Evolutionary conservation across 2,329 filamentous ascomycete genomes (phyloP).

Genomic region (Mycosphaerella arachidis): DNA sequence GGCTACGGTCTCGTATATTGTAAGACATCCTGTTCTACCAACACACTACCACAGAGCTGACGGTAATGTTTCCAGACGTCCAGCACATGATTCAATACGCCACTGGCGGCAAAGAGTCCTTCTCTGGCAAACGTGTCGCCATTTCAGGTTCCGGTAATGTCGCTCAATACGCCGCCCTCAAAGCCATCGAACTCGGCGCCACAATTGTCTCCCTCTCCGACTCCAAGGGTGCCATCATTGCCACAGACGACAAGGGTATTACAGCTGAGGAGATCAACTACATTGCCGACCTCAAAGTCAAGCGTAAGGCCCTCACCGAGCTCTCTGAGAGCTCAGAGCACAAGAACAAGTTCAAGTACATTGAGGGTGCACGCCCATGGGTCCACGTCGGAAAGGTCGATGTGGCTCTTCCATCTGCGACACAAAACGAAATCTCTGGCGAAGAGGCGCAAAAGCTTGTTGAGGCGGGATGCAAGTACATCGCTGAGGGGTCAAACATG

Average conservation of each 20-base stretch:
- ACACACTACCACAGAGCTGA: slow-evolving; percentile 3
- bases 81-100: slow-evolving; percentile 92
- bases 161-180: slow-evolving; percentile 93
- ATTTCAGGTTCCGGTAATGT: slow-evolving; percentile 98
- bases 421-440: slow-evolving; percentile 93
- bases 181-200: slow-evolving; percentile 91
- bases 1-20: slow-evolving; percentile 91
- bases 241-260: slow-evolving; percentile 66
- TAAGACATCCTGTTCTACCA: slow-evolving; percentile 35
- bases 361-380: slow-evolving; percentile 86
- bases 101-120: slow-evolving; percentile 69
- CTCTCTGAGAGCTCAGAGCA: slow-evolving; percentile 56
- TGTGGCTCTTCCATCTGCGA: slow-evolving; percentile 85
- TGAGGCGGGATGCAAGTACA: slow-evolving; percentile 69
- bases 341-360: slow-evolving; percentile 71
- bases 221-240: slow-evolving; percentile 78
- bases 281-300: slow-evolving; percentile 82
- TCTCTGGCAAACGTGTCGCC: slow-evolving; percentile 87
- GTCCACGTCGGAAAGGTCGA: slow-evolving; percentile 83
- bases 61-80: slow-evolving; percentile 54
- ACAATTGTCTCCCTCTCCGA: slow-evolving; percentile 91
- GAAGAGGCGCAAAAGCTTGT: slow-evolving; percentile 85
- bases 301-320: slow-evolving; percentile 74
- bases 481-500: slow-evolving; percentile 99
- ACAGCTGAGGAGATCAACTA: slow-evolving; percentile 71